A percentile compares a stretch with the other conserved stretches of the same genome.
Evolutionary conservation across 2,329 filamentous ascomycete genomes (phyloP).

Genomic region (Aspergillus sp.): DNA sequence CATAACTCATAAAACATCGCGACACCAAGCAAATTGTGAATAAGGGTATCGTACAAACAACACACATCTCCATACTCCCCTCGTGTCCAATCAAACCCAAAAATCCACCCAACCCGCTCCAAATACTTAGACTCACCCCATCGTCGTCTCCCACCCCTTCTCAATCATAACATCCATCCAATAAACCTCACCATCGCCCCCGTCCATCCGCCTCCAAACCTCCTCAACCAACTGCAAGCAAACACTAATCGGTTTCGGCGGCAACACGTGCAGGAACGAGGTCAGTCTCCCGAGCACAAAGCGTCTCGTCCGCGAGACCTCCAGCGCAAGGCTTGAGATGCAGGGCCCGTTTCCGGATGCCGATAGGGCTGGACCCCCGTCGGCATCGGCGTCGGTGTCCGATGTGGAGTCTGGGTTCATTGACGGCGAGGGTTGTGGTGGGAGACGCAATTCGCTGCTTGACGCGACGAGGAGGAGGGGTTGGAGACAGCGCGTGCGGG

Average conservation of each 20-base stretch:
- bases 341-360: conserved; percentile 24
- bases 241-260: conserved; percentile 56
- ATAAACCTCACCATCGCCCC: conserved; percentile 51
- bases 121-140: conserved; percentile 42
- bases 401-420: not conserved
- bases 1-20: not conserved
- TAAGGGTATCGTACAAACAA: not conserved
- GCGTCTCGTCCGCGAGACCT: conserved; percentile 53
- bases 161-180: conserved; percentile 64
- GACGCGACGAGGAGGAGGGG: conserved; percentile 58
- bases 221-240: conserved; percentile 57
- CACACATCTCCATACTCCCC: too few species aligned
- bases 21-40: not conserved
- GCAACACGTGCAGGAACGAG: conserved; percentile 51
- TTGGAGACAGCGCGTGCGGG: conserved; percentile 59
- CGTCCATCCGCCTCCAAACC: conserved; percentile 58
- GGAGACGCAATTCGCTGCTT: conserved; percentile 56
- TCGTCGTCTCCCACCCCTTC: conserved; percentile 61
- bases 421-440: conserved; percentile 29
- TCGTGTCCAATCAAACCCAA: not conserved
- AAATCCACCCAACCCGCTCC: not conserved
- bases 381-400: not conserved
- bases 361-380: not conserved
- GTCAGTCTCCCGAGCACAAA: conserved; percentile 56
- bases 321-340: conserved; percentile 47